These are phyloP conservation scores for Corylus heterophylla DNA, from an alignment of 306 rosid species.

Conservation along the genomic window DNA sequence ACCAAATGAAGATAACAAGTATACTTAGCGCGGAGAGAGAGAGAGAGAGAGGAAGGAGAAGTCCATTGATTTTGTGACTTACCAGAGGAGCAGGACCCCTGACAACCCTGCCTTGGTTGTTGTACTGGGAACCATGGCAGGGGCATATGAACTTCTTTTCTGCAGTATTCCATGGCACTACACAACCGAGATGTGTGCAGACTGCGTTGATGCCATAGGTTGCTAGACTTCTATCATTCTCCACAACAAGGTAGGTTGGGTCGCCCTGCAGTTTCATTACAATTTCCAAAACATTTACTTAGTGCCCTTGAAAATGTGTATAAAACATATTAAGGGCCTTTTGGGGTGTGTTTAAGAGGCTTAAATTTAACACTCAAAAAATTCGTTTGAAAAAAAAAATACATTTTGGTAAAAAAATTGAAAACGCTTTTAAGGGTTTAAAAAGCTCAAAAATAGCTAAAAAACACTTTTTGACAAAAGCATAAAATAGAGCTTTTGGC, in stretches of 20 bases:
- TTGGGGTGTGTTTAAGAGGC: too few relatives aligned
- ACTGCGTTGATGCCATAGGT: slow-evolving; percentile 92
- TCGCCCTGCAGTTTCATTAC: slow-evolving; percentile 59
- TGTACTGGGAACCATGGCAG: slow-evolving; percentile 98
- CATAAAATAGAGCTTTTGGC: too few relatives aligned
- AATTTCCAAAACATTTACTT: neutral
- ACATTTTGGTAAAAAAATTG: too few relatives aligned
- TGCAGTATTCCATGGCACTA: slow-evolving; percentile 82
- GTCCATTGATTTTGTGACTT: slow-evolving; percentile 22
- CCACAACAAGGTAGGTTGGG: slow-evolving; percentile 96
- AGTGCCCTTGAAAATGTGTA: neutral
- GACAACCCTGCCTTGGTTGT: slow-evolving; percentile 86
- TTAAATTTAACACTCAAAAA: too few relatives aligned
- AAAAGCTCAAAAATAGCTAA: too few relatives aligned
- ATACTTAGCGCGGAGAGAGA: neutral
- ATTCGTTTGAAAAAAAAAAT: too few relatives aligned
- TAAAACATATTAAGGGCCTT: neutral
- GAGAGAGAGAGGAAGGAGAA: neutral
- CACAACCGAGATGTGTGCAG: slow-evolving; percentile 99
- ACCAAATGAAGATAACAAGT: neutral
- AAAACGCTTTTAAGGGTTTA: too few relatives aligned
- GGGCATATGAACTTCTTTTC: slow-evolving; percentile 96
- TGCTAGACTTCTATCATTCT: slow-evolving; percentile 79
- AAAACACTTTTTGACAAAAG: too few relatives aligned
- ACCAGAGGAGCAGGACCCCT: slow-evolving; percentile 99